Evolutionary conservation across 225 moss, liverwort and hornwort species (phyloP).

Genomic region (Pseudoscleropodium purum): DNA sequence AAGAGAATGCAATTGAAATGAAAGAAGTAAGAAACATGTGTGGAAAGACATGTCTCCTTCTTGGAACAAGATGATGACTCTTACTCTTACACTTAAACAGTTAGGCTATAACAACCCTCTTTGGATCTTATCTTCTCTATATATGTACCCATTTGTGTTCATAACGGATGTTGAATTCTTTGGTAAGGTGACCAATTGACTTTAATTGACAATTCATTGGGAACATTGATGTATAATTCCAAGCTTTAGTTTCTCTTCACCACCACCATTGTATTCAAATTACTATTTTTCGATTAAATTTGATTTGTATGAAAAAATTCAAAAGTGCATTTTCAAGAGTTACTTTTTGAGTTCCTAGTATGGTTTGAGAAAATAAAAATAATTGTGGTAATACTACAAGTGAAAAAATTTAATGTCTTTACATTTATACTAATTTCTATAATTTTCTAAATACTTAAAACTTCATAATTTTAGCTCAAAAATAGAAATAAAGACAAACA

Average conservation of each 20-base stretch:
- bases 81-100: not conserved
- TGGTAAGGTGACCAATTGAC: accelerated
- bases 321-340: not conserved
- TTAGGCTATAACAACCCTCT: not conserved
- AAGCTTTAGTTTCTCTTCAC: not conserved
- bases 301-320: accelerated
- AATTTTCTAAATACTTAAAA: not conserved
- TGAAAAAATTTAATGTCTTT: not conserved
- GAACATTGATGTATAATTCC: too few species aligned
- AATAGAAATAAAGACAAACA: accelerated
- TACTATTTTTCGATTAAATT: not conserved
- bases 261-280: not conserved
- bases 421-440: too few species aligned
- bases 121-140: not conserved
- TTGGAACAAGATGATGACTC: not conserved
- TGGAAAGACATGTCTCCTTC: not conserved
- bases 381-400: too few species aligned
- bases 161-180: accelerated
- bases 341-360: not conserved
- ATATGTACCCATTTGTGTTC: not conserved
- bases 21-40: not conserved
- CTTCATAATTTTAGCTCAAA: not conserved
- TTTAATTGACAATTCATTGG: too few species aligned
- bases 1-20: not conserved
- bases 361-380: not conserved